Evolutionary conservation across 768 basidiomycete species (phyloP), one percentile per base, ranked within the genome.

Genomic region (Scleroderma citrinum): DNA sequence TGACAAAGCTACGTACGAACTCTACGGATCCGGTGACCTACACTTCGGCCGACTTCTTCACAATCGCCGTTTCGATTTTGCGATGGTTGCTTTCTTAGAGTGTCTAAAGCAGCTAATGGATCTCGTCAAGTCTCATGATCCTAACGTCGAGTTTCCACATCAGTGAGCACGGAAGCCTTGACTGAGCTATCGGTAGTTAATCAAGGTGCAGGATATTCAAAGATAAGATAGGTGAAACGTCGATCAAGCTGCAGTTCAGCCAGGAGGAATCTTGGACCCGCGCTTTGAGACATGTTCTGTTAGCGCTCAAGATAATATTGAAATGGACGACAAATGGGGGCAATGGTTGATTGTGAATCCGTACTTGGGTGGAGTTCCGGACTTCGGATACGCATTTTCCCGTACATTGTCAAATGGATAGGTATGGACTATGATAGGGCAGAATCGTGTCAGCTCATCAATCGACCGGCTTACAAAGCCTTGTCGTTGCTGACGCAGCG

Each of bases 221-320:
- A 68, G 96, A 99, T 68, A 91, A 86, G 70, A 99, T 99, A 48
- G 94, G 93, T 7, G 93, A 95, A 47, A 87, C 90, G 16, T 93
- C 91, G 1, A 87, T 98, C 54, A 93, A 94, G 67, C 72, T 94
- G 3, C 92, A 94, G 61, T 95, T 96, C 66, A 88, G 87, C 56
- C 90, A 92, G 58, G 95, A 99, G 63, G 95, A 99, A 60, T 76
- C 82, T 0, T 99, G 95, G 95, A 97, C 95, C 20, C 82, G 91
- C 51, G 91, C 93, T 4, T 71, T 98, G 59, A 78, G 92, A 29
- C 93, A 96, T 59, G 90, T 98, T 50, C 74, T 96, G 49, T 76
- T 93, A 19, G 91, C 89, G 17, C 74, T 94, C 35, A 93, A 93
- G 70, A 86, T 92, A 50, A 79, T 91, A 42, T 73, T 94, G 43